phyloP scores from a whole-genome alignment of 129 eudicot species.

The Artemisia annua region DNA sequence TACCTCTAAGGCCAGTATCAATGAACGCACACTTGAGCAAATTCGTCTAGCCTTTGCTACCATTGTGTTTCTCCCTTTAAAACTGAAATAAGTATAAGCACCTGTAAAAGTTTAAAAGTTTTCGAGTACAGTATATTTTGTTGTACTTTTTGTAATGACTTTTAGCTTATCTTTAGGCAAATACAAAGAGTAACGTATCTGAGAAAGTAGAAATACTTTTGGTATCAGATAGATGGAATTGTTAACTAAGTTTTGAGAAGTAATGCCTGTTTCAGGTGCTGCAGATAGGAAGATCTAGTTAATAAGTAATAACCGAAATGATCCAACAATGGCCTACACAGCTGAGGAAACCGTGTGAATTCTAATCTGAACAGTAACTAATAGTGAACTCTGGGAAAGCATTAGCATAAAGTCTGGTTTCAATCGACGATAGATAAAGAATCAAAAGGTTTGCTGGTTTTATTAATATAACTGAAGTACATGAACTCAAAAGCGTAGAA shows the following conservation, averaged over 20 bases:
- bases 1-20: not conserved
- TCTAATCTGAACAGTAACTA: not conserved
- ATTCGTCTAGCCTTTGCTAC: not conserved
- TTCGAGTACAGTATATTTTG: not conserved
- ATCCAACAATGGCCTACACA: no score
- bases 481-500: conserved; percentile 7
- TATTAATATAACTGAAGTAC: conserved; percentile 16
- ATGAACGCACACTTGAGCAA: not conserved
- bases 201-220: no score
- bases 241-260: not conserved
- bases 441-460: not conserved
- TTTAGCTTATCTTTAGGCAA: not conserved
- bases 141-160: not conserved
- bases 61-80: not conserved
- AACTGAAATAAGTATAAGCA: not conserved
- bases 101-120: not conserved
- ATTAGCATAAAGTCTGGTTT: not conserved
- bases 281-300: no score
- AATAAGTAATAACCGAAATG: no score
- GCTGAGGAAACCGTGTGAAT: not conserved
- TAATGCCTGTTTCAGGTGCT: not conserved
- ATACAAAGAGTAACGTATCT: not conserved
- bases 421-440: not conserved
- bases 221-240: no score
- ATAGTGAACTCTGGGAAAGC: not conserved